Conservation (phyloP, 2,329 filamentous ascomycete species). For the Monosporascus sp. region DNA sequence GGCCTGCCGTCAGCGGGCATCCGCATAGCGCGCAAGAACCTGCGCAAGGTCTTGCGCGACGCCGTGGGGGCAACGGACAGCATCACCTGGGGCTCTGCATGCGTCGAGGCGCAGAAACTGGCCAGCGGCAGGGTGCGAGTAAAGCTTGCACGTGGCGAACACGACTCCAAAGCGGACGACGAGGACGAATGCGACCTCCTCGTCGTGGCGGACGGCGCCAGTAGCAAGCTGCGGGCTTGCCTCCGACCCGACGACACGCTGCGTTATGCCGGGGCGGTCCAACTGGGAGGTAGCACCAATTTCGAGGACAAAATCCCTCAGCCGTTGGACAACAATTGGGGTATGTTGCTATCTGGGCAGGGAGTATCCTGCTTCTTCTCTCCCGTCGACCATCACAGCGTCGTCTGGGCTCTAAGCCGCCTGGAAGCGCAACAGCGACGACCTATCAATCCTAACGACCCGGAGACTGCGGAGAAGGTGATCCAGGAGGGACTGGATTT, state of each 20-base stretch:
- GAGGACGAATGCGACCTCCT: slow-evolving; percentile 35
- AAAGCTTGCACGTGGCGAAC: slow-evolving; percentile 1
- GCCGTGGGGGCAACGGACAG: slow-evolving; percentile 8
- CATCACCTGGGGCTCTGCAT: slow-evolving; percentile 7
- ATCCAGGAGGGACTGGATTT: slow-evolving; percentile 26
- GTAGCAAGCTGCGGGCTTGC: slow-evolving; percentile 33
- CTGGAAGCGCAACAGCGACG: slow-evolving; percentile 16
- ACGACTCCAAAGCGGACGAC: slow-evolving; percentile 16
- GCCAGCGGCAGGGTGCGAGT: slow-evolving; percentile 12
- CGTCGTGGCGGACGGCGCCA: slow-evolving; percentile 40
- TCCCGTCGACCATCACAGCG: slow-evolving; percentile 34
- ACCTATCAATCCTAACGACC: not conserved
- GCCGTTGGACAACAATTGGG: slow-evolving; percentile 34
- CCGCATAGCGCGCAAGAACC: slow-evolving; percentile 31
- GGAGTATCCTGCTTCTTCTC: slow-evolving; percentile 41
- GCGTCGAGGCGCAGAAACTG: slow-evolving; percentile 10
- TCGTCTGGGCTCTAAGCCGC: slow-evolving; percentile 40
- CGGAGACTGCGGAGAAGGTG: slow-evolving; percentile 22
- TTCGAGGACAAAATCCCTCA: slow-evolving; percentile 30
- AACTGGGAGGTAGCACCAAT: slow-evolving; percentile 32
- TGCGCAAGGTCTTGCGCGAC: slow-evolving; percentile 31
- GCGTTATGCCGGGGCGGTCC: slow-evolving; percentile 34
- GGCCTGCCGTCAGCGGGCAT: slow-evolving; percentile 32
- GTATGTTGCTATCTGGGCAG: slow-evolving; percentile 32
- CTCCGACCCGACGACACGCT: slow-evolving; percentile 36